phyloP scores from a whole-genome alignment of 768 basidiomycete genomes.

The Boletus tylopilopsis region DNA sequence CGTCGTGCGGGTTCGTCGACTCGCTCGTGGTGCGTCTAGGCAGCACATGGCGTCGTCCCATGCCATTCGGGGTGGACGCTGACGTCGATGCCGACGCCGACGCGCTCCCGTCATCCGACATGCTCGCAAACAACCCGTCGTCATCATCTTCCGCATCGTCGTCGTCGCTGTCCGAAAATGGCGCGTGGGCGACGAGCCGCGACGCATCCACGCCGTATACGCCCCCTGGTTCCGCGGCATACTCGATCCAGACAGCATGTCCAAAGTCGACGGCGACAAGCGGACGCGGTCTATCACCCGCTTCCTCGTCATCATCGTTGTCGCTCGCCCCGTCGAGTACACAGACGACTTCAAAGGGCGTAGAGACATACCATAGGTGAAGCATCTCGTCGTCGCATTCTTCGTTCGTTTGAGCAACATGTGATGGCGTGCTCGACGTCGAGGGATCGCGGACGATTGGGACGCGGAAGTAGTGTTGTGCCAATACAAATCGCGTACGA shows the following conservation, averaged over 20 bases:
- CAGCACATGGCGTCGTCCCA: neutral
- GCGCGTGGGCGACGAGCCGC: slow-evolving; percentile 25
- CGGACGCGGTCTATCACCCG: slow-evolving; percentile 53
- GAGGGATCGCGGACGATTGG: slow-evolving; percentile 40
- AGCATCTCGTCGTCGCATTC: slow-evolving; percentile 53
- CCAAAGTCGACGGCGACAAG: slow-evolving; percentile 85
- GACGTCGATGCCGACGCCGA: neutral
- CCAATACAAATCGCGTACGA: slow-evolving; percentile 58
- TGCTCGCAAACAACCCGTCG: slow-evolving; percentile 5
- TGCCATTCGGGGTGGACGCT: slow-evolving; percentile 1
- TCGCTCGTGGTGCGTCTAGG: slow-evolving; percentile 2
- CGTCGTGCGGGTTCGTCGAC: slow-evolving; percentile 13
- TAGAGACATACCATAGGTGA: slow-evolving; percentile 67
- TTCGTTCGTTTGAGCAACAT: neutral
- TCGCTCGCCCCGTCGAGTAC: slow-evolving; percentile 44
- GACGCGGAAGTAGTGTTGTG: slow-evolving; percentile 74
- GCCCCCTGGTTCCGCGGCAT: slow-evolving; percentile 34
- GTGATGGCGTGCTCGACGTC: slow-evolving; percentile 2
- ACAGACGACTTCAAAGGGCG: slow-evolving; percentile 69
- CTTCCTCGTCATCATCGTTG: slow-evolving; percentile 32
- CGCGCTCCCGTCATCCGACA: slow-evolving; percentile 7
- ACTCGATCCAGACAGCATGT: slow-evolving; percentile 82
- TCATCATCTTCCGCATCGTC: slow-evolving; percentile 24
- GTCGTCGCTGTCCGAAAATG: slow-evolving; percentile 27
- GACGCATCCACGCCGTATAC: slow-evolving; percentile 29